Conservation (phyloP, 495 filamentous ascomycete species). For the Xylaria longipes region DNA sequence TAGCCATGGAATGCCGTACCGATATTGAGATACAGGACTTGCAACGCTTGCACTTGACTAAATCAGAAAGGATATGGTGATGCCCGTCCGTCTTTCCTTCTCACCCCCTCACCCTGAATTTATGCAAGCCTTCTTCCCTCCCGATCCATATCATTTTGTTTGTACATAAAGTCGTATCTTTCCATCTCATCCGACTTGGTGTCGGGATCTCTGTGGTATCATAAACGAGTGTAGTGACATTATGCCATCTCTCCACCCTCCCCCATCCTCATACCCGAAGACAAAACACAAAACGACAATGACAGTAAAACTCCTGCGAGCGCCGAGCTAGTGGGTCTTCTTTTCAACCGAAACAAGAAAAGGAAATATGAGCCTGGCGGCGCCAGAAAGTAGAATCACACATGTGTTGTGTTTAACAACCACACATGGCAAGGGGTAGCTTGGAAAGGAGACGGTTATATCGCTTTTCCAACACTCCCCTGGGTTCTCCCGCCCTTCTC, state of each 20-base stretch:
- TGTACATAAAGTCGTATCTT: neutral
- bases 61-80: neutral
- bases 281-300: neutral
- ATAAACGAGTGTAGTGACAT: constrained; percentile 23
- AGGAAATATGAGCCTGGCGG: neutral
- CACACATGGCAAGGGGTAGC: neutral
- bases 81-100: neutral
- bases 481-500: constrained; percentile 34
- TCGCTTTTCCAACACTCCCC: constrained; percentile 49
- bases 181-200: neutral
- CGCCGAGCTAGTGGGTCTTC: constrained; percentile 10
- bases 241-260: neutral
- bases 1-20: neutral
- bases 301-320: constrained; percentile 6
- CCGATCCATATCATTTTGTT: neutral
- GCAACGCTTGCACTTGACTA: neutral
- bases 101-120: neutral
- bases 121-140: neutral
- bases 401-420: neutral
- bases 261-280: neutral
- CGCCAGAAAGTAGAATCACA: neutral
- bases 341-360: neutral
- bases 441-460: constrained; percentile 30
- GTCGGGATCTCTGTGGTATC: constrained; percentile 11
- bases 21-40: neutral